Conservation (phyloP, 495 filamentous ascomycete genomes). For the Podospora tetraspora region DNA sequence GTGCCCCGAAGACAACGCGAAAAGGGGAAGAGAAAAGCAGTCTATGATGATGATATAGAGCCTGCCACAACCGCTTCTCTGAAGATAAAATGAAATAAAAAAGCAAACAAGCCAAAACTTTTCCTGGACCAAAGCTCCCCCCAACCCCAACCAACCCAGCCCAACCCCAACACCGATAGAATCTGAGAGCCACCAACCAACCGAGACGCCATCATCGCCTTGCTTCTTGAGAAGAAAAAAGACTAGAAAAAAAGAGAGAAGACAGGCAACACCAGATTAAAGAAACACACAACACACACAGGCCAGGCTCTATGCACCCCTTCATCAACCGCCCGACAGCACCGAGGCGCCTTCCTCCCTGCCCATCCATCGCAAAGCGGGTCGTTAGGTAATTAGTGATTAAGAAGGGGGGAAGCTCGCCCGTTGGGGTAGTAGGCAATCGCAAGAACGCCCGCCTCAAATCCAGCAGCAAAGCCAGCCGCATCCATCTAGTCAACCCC, state of each 20-base stretch:
- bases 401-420: background rate
- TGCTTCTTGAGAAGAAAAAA: constrained; percentile 2
- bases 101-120: background rate
- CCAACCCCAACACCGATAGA: background rate
- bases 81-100: background rate
- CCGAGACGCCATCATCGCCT: background rate
- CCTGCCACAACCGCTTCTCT: background rate
- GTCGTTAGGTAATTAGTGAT: constrained; percentile 6
- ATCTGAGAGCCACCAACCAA: background rate
- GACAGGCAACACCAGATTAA: background rate
- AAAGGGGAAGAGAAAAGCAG: background rate
- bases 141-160: no score
- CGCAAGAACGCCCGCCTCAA: background rate
- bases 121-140: background rate
- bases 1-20: background rate
- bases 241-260: background rate
- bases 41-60: background rate
- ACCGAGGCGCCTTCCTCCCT: background rate
- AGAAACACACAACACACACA: background rate
- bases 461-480: no score
- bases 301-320: background rate
- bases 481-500: background rate
- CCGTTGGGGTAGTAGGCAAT: background rate
- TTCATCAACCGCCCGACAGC: background rate
- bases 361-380: background rate